Conservation (phyloP, 768 basidiomycete species). For the Serendipita sp. region DNA sequence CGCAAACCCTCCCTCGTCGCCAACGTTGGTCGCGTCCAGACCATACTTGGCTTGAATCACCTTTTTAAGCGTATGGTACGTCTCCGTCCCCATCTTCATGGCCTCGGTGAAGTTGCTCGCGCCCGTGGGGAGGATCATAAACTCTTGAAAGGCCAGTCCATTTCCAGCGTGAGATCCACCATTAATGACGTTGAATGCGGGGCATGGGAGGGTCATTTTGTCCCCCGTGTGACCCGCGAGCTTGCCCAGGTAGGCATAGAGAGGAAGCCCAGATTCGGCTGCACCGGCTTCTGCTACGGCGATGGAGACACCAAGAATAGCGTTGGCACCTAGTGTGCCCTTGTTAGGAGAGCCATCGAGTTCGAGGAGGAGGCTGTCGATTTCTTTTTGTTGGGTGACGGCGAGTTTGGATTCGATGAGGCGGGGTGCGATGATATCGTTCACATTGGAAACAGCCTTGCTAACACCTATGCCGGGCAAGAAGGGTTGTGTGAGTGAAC, state of each 20-base stretch:
- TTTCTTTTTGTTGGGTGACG: slow-evolving; percentile 83
- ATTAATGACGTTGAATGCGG: slow-evolving; percentile 99
- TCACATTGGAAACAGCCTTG: slow-evolving; percentile 92
- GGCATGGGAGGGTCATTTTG: slow-evolving; percentile 82
- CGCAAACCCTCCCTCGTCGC: slow-evolving; percentile 99
- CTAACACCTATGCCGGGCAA: slow-evolving; percentile 47
- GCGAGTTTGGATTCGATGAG: slow-evolving; percentile 71
- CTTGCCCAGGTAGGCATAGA: slow-evolving; percentile 92
- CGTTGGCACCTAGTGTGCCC: slow-evolving; percentile 97
- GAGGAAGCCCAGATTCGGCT: slow-evolving; percentile 73
- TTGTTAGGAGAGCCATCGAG: slow-evolving; percentile 96
- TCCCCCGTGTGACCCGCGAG: slow-evolving; percentile 81
- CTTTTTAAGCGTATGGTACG: slow-evolving; percentile 96
- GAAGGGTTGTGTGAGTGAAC: too few species aligned
- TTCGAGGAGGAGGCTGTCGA: slow-evolving; percentile 97
- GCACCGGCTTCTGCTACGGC: slow-evolving; percentile 89
- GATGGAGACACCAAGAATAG: slow-evolving; percentile 96
- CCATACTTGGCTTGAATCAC: slow-evolving; percentile 99
- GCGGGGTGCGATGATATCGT: slow-evolving; percentile 75
- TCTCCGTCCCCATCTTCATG: slow-evolving; percentile 97
- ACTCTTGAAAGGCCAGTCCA: slow-evolving; percentile 99
- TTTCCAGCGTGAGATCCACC: slow-evolving; percentile 99
- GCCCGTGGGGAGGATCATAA: slow-evolving; percentile 97
- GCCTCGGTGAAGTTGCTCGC: slow-evolving; percentile 87
- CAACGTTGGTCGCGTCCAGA: slow-evolving; percentile 97